Conservation (phyloP, 768 basidiomycete species). For the Termitomyces sp. region DNA sequence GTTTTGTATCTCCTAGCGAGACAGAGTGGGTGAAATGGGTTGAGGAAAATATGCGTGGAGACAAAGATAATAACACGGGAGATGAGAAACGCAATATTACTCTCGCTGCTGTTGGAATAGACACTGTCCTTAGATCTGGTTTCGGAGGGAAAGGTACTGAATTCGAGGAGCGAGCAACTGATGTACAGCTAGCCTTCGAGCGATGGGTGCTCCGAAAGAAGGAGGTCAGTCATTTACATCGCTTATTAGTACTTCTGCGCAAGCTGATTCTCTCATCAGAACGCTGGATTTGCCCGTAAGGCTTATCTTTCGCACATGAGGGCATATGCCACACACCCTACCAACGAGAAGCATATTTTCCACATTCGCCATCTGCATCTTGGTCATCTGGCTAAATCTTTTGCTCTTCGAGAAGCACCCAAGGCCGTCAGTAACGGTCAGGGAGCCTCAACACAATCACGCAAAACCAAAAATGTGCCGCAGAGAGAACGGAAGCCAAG, state of each 20-base stretch:
- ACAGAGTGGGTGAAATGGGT: slow-evolving; percentile 90
- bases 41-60: slow-evolving; percentile 72
- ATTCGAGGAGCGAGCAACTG: slow-evolving; percentile 88
- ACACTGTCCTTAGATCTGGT: slow-evolving; percentile 71
- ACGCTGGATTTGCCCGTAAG: slow-evolving; percentile 70
- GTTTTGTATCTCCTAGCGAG: slow-evolving; percentile 86
- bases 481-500: slow-evolving; percentile 12
- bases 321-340: slow-evolving; percentile 96
- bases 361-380: slow-evolving; percentile 92
- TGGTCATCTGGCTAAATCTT: slow-evolving; percentile 91
- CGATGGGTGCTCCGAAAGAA: slow-evolving; percentile 80
- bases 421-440: slow-evolving; percentile 36
- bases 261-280: slow-evolving; percentile 41
- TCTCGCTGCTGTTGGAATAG: slow-evolving; percentile 61
- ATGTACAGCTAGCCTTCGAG: slow-evolving; percentile 94
- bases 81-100: slow-evolving; percentile 39
- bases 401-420: slow-evolving; percentile 87
- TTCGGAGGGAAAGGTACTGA: slow-evolving; percentile 83
- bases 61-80: slow-evolving; percentile 23
- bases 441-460: slow-evolving; percentile 20
- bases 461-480: slow-evolving; percentile 21
- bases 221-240: slow-evolving; percentile 47
- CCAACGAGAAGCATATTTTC: slow-evolving; percentile 94
- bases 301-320: slow-evolving; percentile 93
- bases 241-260: not conserved